Evolutionary conservation across 495 filamentous ascomycete genomes (phyloP), one percentile per base, ranked within the genome.

Genomic region (Xylaria palmicola): DNA sequence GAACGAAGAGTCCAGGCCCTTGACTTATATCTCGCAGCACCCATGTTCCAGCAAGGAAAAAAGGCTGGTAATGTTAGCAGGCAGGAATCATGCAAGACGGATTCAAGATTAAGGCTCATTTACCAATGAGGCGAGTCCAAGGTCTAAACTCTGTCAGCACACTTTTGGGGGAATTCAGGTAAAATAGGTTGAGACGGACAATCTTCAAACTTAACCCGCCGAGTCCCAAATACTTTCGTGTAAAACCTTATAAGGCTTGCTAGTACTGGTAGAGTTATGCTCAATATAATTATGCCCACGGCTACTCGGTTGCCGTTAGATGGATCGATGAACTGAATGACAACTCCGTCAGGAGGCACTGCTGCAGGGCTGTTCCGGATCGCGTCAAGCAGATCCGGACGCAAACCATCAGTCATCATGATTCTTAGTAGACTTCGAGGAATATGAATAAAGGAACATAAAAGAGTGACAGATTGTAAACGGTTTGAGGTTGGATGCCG

Each of bases 71-170:
- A 13, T 32, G 26, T 56, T 37, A 56, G 37, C 17, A 32, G 17
- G 37, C 17, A 32, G 17, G 4, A 17, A 29, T 17, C 0, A 3
- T 9, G 7, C 1, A 6, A 0, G 29, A n/a, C 9, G 13, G n/a
- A 13, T 1, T 8, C 3, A 32, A 2, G 7, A 37, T 29, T 20
- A 24, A 4, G 15, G 37, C 20, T 1, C 5, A 24, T 9, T 41
- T 55, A 55, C 52, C 19, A 55, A 30, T 32, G 52, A 55, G 10
- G 15, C 6, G 15, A 55, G 24, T 30, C 52, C 52, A 22, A 55
- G n/a, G 30, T 22, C 52, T 55, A 32, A 12, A 7, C n/a, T 29
- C 27, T 54, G 20, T 55, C 7, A 55, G 37, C 30, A 20, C 0
- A 27, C 24, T 9, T n/a, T 4, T 15, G n/a, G 13, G 3, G 15